A percentile compares a stretch with the other conserved stretches of the same genome.
Evolutionary conservation across 2,329 filamentous ascomycete species (phyloP).

Genomic region (Plenodomus tracheiphilus): DNA sequence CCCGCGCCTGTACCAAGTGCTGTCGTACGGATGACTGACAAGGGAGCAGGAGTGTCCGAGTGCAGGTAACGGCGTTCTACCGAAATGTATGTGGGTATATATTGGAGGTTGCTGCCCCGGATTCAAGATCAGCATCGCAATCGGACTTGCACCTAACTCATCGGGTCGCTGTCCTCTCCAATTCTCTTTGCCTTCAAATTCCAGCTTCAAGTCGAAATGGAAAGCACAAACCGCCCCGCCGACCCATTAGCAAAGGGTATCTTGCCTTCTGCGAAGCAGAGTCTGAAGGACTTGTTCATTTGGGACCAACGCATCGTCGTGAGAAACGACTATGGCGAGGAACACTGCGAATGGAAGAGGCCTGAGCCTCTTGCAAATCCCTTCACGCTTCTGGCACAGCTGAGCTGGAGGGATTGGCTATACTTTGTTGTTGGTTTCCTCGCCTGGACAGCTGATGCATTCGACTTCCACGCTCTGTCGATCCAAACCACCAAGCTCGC

Average conservation of each 20-base stretch:
- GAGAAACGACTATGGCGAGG: conserved; percentile 66
- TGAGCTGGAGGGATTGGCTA: conserved; percentile 69
- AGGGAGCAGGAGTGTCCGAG: conserved; percentile 1
- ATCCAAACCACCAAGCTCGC: conserved; percentile 76
- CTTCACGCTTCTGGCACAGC: conserved; percentile 66
- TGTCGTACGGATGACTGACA: conserved; percentile 25
- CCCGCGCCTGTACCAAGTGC: conserved; percentile 24
- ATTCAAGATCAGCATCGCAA: conserved; percentile 12
- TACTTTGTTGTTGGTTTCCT: conserved; percentile 74
- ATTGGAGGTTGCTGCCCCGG: conserved; percentile 14
- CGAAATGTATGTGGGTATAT: conserved; percentile 19
- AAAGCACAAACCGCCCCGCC: conserved; percentile 54
- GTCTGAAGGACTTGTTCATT: conserved; percentile 66
- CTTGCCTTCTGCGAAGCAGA: conserved; percentile 66
- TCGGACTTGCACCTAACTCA: conserved; percentile 21
- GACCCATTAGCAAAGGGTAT: conserved; percentile 70
- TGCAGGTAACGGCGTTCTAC: conserved; percentile 5
- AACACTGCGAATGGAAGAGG: conserved; percentile 67
- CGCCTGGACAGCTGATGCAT: conserved; percentile 81
- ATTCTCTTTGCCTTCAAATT: conserved; percentile 6
- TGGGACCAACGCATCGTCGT: conserved; percentile 76
- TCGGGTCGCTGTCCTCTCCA: conserved; percentile 3
- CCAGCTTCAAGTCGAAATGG: conserved; percentile 24
- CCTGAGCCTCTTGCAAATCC: conserved; percentile 72
- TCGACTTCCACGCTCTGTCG: conserved; percentile 80